A percentile compares a stretch with the other conserved stretches of the same genome.
phyloP scores from a whole-genome alignment of 2,329 filamentous ascomycete species.

The Trichoderma semiorbis region DNA sequence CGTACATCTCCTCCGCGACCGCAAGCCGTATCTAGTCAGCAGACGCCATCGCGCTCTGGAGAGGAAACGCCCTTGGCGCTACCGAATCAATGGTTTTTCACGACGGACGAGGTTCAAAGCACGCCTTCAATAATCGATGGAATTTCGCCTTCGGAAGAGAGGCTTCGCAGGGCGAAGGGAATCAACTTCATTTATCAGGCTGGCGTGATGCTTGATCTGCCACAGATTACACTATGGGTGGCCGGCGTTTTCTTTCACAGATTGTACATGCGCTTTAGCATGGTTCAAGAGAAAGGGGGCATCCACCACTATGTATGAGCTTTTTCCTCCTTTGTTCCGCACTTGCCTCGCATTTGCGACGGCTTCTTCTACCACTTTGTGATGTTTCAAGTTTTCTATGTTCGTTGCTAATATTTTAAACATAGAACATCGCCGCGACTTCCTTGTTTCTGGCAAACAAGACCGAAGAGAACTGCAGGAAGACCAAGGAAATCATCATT shows the following conservation, averaged over 20 bases:
- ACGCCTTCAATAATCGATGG: constrained; percentile 85
- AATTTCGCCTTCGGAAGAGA: constrained; percentile 71
- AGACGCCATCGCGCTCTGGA: constrained; percentile 41
- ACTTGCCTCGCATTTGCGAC: constrained; percentile 9
- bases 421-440: constrained; percentile 78
- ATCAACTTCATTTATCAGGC: constrained; percentile 96
- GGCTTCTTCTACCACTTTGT: background rate
- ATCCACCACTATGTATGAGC: constrained; percentile 78
- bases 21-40: constrained; percentile 40
- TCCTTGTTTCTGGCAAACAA: constrained; percentile 93
- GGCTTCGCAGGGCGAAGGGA: constrained; percentile 79
- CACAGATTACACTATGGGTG: constrained; percentile 87
- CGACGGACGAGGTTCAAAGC: constrained; percentile 73
- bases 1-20: constrained; percentile 54
- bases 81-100: constrained; percentile 82
- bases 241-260: constrained; percentile 93
- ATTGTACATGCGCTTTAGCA: constrained; percentile 87
- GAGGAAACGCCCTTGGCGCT: constrained; percentile 36
- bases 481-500: constrained; percentile 91
- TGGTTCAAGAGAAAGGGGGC: constrained; percentile 71
- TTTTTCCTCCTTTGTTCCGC: background rate
- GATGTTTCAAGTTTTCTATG: background rate
- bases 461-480: constrained; percentile 93
- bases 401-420: background rate
- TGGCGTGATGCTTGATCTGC: constrained; percentile 86